Conservation (phyloP, 2,329 filamentous ascomycete species). For the Coniella lustricola region DNA sequence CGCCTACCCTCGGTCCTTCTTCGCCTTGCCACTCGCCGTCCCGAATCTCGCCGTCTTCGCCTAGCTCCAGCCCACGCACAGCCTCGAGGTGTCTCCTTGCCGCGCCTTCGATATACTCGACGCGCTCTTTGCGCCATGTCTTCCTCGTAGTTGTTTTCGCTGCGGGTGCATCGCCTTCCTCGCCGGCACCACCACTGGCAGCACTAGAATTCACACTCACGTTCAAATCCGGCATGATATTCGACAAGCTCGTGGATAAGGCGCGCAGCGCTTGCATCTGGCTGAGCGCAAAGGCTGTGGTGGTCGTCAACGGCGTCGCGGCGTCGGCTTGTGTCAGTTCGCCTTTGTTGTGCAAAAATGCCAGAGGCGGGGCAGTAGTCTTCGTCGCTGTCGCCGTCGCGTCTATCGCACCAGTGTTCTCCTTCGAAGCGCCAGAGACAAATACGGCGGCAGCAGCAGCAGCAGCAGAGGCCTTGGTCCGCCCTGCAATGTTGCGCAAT, state of each 20-base stretch:
- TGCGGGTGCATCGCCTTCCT: conserved; percentile 19
- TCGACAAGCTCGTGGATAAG: conserved; percentile 53
- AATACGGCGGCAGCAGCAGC: not conserved
- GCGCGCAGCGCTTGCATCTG: conserved; percentile 74
- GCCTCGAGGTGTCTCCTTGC: conserved; percentile 70
- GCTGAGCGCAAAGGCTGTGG: conserved; percentile 69
- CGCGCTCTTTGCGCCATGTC: conserved; percentile 62
- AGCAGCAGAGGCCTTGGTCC: conserved; percentile 9
- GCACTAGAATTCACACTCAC: not conserved
- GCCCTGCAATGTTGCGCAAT: conserved; percentile 43
- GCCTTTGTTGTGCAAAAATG: conserved; percentile 51
- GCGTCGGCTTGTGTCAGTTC: conserved; percentile 44
- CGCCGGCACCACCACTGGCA: not conserved
- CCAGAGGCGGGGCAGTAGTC: conserved; percentile 34
- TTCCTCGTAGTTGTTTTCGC: conserved; percentile 32
- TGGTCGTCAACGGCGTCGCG: conserved; percentile 57
- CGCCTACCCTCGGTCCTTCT: conserved; percentile 41
- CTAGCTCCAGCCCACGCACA: conserved; percentile 59
- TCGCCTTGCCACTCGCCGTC: conserved; percentile 58
- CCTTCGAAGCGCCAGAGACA: too few species aligned
- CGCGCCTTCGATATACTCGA: conserved; percentile 77
- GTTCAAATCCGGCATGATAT: conserved; percentile 58
- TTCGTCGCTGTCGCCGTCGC: conserved; percentile 20
- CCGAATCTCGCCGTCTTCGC: conserved; percentile 51
- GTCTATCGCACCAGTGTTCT: conserved; percentile 3